Conservation (phyloP, 148 eudicot genomes). For the Agrostemma githago region DNA sequence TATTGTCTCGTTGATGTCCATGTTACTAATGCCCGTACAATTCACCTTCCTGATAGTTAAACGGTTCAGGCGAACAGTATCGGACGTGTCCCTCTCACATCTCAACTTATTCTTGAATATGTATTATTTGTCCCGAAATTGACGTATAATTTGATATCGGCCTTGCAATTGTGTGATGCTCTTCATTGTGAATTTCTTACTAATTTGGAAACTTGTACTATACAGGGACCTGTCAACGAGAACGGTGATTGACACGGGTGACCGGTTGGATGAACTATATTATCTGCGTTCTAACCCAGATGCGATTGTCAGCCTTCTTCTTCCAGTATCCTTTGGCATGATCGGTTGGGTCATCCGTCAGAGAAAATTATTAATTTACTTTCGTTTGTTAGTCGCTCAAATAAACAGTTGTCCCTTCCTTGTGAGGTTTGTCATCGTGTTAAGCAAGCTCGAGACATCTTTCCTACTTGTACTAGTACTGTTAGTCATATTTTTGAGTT, state of each 20-base stretch:
- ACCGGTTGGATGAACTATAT: constrained; percentile 12
- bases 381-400: too few relatives aligned
- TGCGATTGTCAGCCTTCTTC: not conserved
- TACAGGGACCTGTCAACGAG: not conserved
- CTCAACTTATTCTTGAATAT: not conserved
- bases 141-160: constrained; percentile 2
- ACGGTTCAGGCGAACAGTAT: not conserved
- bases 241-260: constrained; percentile 16
- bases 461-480: too few relatives aligned
- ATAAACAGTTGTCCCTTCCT: too few relatives aligned
- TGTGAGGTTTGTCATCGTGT: too few relatives aligned
- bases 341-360: not conserved
- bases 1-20: not conserved
- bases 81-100: not conserved
- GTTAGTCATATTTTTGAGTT: too few relatives aligned
- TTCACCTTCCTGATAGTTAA: not conserved
- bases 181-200: not conserved
- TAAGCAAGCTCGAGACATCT: too few relatives aligned
- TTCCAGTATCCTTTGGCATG: not conserved
- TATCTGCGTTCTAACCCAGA: not conserved
- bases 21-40: not conserved
- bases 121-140: constrained; percentile 7
- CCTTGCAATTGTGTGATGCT: constrained; percentile 4
- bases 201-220: not conserved
- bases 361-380: too few relatives aligned